Conservation (phyloP, 495 filamentous ascomycete species). For the Neurospora sp. region DNA sequence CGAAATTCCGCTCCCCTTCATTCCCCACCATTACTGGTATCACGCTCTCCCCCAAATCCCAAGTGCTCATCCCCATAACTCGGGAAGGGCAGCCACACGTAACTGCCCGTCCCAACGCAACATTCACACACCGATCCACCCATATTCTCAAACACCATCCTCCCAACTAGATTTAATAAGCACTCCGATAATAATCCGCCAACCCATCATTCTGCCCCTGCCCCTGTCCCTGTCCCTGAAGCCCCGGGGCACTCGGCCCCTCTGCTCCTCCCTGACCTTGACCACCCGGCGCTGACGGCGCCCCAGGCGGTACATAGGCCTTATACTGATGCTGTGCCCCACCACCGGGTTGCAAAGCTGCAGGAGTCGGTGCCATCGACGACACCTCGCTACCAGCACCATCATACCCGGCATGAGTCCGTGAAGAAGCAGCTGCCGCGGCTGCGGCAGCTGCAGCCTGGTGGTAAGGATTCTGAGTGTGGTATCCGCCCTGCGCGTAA, state of each 20-base stretch:
- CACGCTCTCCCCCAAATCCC: too few species aligned
- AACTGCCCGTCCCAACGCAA: too few species aligned
- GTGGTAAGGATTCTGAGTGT: slow-evolving; percentile 5
- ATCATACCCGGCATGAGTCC: not conserved
- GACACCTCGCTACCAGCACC: not conserved
- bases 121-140: too few species aligned
- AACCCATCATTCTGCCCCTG: not conserved
- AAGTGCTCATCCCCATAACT: too few species aligned
- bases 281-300: not conserved
- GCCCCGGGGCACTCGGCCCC: slow-evolving; percentile 11
- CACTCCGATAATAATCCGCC: not conserved
- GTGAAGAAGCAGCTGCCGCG: slow-evolving; percentile 19
- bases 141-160: too few species aligned
- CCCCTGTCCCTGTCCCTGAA: not conserved
- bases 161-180: not conserved
- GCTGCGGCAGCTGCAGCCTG: slow-evolving; percentile 28
- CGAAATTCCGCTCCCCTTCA: too few species aligned
- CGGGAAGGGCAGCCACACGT: too few species aligned
- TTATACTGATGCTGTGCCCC: slow-evolving; percentile 21
- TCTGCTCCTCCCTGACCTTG: not conserved
- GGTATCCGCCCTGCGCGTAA: slow-evolving; percentile 10
- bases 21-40: too few species aligned
- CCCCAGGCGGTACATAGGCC: slow-evolving; percentile 23
- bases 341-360: not conserved
- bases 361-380: not conserved